These are phyloP conservation scores for Neofusicoccum kwambonambiense DNA, from an alignment of 2,329 filamentous ascomycete genomes.

Conservation along the genomic window DNA sequence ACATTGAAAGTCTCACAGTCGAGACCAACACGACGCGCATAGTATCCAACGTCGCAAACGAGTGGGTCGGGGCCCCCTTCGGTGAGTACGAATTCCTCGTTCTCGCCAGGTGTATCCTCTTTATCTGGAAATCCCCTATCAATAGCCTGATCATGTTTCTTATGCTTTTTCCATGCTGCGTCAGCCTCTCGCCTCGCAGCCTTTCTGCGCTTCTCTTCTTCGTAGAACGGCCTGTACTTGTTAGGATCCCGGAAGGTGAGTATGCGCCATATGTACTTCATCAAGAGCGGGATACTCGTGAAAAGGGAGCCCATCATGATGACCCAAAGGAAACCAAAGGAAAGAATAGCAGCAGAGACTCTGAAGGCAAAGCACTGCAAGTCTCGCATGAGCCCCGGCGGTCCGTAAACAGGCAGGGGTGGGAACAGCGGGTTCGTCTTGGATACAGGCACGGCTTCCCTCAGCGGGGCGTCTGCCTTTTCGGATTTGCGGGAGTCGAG, in stretches of 20 bases:
- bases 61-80: conserved; percentile 80
- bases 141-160: conserved; percentile 34
- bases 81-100: conserved; percentile 64
- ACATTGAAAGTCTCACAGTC: conserved; percentile 82
- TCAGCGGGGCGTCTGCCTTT: conserved; percentile 48
- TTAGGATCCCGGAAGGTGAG: conserved; percentile 62
- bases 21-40: conserved; percentile 81
- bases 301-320: conserved; percentile 75
- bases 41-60: conserved; percentile 77
- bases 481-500: conserved; percentile 36
- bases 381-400: conserved; percentile 64
- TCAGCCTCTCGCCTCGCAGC: conserved; percentile 51
- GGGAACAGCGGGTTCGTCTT: conserved; percentile 81
- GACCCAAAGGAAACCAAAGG: conserved; percentile 70
- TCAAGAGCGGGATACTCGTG: conserved; percentile 59
- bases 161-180: conserved; percentile 25
- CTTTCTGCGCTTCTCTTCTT: conserved; percentile 66
- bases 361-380: conserved; percentile 67
- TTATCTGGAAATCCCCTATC: conserved; percentile 25
- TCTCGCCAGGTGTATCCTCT: conserved; percentile 31
- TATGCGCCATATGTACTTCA: conserved; percentile 51
- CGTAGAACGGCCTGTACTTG: conserved; percentile 63
- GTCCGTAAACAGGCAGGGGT: conserved; percentile 77
- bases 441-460: conserved; percentile 56
- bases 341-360: conserved; percentile 70